Evolutionary conservation across 2,329 filamentous ascomycete species (phyloP), one percentile per base, ranked within the genome.

Genomic region (Fusarium burgessii): DNA sequence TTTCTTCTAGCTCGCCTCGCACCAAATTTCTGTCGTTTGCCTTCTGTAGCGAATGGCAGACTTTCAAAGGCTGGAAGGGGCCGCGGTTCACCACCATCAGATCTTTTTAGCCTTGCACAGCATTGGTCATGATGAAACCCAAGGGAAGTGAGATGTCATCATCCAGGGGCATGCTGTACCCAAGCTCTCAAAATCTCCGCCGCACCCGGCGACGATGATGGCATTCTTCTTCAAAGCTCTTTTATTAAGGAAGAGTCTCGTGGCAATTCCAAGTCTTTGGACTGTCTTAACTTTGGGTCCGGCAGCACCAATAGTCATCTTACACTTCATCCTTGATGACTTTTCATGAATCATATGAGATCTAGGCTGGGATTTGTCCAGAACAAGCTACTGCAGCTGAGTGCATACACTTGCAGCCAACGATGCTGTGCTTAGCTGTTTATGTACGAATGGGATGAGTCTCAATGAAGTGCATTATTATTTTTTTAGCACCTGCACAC

Each of bases 141-240:
- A 59, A 62, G 41, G 38, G 52, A 62, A 58, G 64, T 59, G 62
- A 66, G 56, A 72, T 72, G 70, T 67, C 57, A 72, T 72, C 70
- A 72, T 67, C 57, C 66, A 72, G 60, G 69, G 70, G 70, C 60
- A 72, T 62, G 52, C 52, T 57, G 55, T 55, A 18, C 52, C 60
- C 47, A 66, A 66, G 52, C 64, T 62, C 56, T 49, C 51, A 42
- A 72, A 72, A 56, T 58, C 55, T 66, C 69, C 69, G 69, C 65
- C 66, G 35, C 42, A 45, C 60, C 66, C 70, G 69, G 42, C 46
- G 56, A 59, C 20, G 45, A 70, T 70, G 69, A 63, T 72, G 65
- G 36, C 65, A 72, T 72, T 50, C 13, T 47, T 51, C 20, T 36
- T 50, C 32, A 36, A 36, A 50, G 20, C 20, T 25, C 20, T 43